Evolutionary conservation across 805 yeast species (phyloP).

Genomic region (Cephaloascus albidus): DNA sequence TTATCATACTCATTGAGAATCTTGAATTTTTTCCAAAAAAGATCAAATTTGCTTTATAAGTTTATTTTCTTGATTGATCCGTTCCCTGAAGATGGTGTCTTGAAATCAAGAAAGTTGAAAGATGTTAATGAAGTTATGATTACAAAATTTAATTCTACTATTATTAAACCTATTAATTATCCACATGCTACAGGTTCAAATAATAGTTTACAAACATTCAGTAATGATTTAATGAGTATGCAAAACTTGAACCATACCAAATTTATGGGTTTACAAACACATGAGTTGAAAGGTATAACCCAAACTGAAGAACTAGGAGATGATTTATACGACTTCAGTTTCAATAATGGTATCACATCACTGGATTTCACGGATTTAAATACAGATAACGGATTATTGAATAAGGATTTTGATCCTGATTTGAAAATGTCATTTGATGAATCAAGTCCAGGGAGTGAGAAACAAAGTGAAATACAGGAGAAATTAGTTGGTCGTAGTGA

Average conservation of each 20-base stretch:
- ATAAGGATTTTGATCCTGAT: constrained; percentile 1
- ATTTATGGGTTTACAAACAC: neutral
- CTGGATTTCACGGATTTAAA: neutral
- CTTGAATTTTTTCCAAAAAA: constrained; percentile 11
- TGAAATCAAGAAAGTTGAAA: constrained; percentile 3
- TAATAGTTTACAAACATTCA: constrained; percentile 1
- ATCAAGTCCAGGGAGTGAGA: neutral
- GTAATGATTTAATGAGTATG: neutral
- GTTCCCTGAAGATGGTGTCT: constrained; percentile 6
- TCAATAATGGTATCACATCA: neutral
- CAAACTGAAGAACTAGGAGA: neutral
- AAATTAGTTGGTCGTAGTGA: constrained; percentile 1
- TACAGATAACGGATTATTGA: neutral
- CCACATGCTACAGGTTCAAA: constrained; percentile 10
- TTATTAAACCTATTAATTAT: constrained; percentile 8
- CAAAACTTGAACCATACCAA: neutral
- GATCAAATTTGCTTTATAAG: constrained; percentile 9
- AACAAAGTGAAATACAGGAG: neutral
- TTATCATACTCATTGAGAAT: constrained; percentile 10
- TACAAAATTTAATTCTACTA: constrained; percentile 7
- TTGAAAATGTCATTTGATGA: neutral
- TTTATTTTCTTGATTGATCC: constrained; percentile 10
- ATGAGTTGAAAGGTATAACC: neutral
- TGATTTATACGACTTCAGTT: neutral
- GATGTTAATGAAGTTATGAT: constrained; percentile 14